Evolutionary conservation across 2,329 filamentous ascomycete species (phyloP).

Genomic region (Penicillium decumbens): DNA sequence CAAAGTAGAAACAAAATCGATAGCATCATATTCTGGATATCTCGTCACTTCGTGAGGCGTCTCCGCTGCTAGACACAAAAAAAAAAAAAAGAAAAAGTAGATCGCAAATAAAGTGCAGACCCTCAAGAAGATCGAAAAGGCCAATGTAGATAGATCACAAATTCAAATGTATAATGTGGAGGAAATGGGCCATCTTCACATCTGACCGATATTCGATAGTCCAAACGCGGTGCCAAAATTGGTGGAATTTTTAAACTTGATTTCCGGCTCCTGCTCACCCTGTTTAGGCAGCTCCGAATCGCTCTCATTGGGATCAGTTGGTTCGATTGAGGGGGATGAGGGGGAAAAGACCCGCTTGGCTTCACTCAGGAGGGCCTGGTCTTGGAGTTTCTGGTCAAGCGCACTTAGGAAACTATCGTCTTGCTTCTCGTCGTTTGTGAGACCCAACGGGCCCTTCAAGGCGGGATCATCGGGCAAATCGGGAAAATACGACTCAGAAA

Average conservation of each 20-base stretch:
- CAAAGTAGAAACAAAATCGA: not conserved
- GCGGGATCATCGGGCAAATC: constrained; percentile 42
- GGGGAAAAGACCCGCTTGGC: constrained; percentile 29
- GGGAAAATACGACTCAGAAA: constrained; percentile 40
- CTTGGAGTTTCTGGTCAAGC: constrained; percentile 42
- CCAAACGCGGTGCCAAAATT: constrained; percentile 50
- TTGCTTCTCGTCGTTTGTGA: constrained; percentile 40
- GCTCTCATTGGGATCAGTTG: constrained; percentile 21
- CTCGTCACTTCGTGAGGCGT: constrained; percentile 15
- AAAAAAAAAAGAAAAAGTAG: not conserved
- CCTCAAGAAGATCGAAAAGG: not conserved
- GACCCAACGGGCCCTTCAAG: constrained; percentile 42
- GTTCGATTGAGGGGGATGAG: constrained; percentile 23
- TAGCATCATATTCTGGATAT: constrained; percentile 13
- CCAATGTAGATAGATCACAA: constrained; percentile 15
- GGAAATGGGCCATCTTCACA: constrained; percentile 7
- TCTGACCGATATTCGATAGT: constrained; percentile 16
- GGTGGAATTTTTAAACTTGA: constrained; percentile 43
- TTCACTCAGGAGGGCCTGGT: constrained; percentile 25
- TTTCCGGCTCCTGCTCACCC: constrained; percentile 32
- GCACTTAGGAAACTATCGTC: constrained; percentile 40
- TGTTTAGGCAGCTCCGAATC: constrained; percentile 23
- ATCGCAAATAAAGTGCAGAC: constrained; percentile 3
- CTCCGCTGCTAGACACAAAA: constrained; percentile 2
- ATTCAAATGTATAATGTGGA: constrained; percentile 1